Base-by-base conservation (phyloP, 169 alveolate genomes). In the Eimeria necatrix region DNA sequence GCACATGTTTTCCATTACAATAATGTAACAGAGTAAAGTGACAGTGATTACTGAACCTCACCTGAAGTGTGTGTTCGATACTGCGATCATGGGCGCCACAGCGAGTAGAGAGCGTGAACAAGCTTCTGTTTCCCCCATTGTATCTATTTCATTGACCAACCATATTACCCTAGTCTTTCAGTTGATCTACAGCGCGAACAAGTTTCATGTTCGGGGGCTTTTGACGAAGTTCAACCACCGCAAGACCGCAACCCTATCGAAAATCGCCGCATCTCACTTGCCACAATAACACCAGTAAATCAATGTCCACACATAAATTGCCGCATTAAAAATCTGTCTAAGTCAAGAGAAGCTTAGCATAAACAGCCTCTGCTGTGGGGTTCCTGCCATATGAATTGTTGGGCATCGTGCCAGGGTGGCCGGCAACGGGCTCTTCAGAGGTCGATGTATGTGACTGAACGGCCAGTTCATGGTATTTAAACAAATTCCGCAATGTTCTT, bases 71-170 rank as follows among this genome's bases (percentile, higher is more conserved):
- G 95, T 80, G 51, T 92, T 92, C 49, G 95, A 70, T 18, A 92
- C 92, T 61, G 95, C 95, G 41, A 92, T 85, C 96, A 94, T 94
- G 48, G 96, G 96, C 60, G 96, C 96, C 70, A 94, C 93, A 26
- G 93, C 85, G 24, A 94, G 91, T 49, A 64, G 20, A 9, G 91
- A 48, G 52, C 59, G 59, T 56, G 78, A 84, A 8, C 52, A 22
- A 22, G n/a, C 24, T 12, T 4, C 18, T n/a, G 16, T 22, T 41
- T 80, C 89, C 70, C 89, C 89, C 89, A 80, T 80, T 51, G 53
- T 52, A 52, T 22, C 52, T 2, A 10, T 24, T 3, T 6, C 70
- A 49, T 12, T 22, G 51, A 52, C 41, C 41, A 32, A 32, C 41
- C 41, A 32, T 32, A 32, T 32, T 32, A 32, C 41, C 41, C 3